phyloP scores from a whole-genome alignment of 129 eudicot genomes.

The Tagetes patula region DNA sequence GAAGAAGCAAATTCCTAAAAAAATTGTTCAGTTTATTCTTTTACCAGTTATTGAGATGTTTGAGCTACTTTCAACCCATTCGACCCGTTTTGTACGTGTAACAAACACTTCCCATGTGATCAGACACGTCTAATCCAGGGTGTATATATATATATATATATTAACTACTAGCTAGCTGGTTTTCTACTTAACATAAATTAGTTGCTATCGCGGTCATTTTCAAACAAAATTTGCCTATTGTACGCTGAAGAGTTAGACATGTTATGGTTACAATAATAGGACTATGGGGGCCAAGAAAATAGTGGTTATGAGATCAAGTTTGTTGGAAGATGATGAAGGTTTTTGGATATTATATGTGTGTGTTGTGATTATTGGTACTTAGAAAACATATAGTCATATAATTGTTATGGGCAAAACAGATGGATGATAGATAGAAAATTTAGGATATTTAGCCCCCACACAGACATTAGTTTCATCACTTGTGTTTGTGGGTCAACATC shows the following conservation, averaged over 20 bases:
- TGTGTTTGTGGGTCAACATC: background rate
- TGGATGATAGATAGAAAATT: background rate
- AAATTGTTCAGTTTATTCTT: background rate
- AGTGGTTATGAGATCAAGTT: background rate
- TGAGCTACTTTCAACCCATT: background rate
- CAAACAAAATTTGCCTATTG: background rate
- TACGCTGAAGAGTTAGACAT: too few species aligned
- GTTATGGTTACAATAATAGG: background rate
- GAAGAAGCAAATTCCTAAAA: background rate
- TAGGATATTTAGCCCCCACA: background rate
- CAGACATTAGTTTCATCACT: background rate
- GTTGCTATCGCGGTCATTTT: background rate
- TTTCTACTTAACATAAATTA: background rate
- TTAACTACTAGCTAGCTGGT: background rate
- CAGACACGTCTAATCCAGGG: background rate
- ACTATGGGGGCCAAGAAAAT: background rate
- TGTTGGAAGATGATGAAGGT: background rate
- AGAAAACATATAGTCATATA: background rate
- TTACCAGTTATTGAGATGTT: background rate
- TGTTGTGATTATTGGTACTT: background rate
- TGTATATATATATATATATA: too few species aligned
- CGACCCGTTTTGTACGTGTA: background rate
- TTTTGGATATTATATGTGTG: background rate
- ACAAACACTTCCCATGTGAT: background rate
- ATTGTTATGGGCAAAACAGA: background rate